Percentiles rank a stretch among this genome's conserved stretches.
Conservation (phyloP, 2,329 filamentous ascomycete species). For the Fusarium sp. region DNA sequence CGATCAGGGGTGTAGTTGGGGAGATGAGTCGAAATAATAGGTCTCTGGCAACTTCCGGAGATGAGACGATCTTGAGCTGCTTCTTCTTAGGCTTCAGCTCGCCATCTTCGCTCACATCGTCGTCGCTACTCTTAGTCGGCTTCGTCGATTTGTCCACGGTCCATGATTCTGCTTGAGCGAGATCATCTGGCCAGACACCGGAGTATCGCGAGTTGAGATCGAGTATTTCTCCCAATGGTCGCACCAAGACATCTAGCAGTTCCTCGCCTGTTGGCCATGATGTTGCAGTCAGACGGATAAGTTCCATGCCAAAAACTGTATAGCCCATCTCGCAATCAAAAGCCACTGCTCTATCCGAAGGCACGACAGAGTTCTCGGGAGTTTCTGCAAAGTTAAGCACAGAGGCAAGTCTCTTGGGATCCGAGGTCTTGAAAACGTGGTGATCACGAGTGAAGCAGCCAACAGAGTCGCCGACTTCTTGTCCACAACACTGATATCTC, state of each 20-base stretch:
- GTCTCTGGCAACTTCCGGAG: slow-evolving; percentile 76
- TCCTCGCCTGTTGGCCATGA: slow-evolving; percentile 82
- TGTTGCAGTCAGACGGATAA: slow-evolving; percentile 88
- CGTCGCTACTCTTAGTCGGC: slow-evolving; percentile 38
- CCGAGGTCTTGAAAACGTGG: slow-evolving; percentile 89
- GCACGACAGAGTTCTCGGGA: slow-evolving; percentile 67
- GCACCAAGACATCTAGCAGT: slow-evolving; percentile 85
- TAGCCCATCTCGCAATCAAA: slow-evolving; percentile 99
- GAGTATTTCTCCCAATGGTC: slow-evolving; percentile 82
- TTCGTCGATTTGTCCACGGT: slow-evolving; percentile 38
- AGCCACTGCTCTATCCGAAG: slow-evolving; percentile 71
- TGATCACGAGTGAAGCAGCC: slow-evolving; percentile 77
- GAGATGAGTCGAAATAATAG: slow-evolving; percentile 80
- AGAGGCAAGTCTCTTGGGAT: slow-evolving; percentile 78
- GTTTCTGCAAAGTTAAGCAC: slow-evolving; percentile 84
- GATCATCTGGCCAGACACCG: slow-evolving; percentile 82
- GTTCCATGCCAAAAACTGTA: slow-evolving; percentile 85
- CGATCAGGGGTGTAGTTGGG: slow-evolving; percentile 83
- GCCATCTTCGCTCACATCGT: slow-evolving; percentile 41
- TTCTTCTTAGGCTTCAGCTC: slow-evolving; percentile 45
- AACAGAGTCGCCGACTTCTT: slow-evolving; percentile 73
- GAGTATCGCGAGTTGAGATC: slow-evolving; percentile 95
- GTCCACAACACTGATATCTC: slow-evolving; percentile 81
- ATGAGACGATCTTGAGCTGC: slow-evolving; percentile 76
- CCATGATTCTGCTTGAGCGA: slow-evolving; percentile 72